A percentile compares a stretch with the other conserved stretches of the same genome.
These are phyloP conservation scores for Agarophyton chilense DNA, from an alignment of 23 red algal species.

Conservation along the genomic window DNA sequence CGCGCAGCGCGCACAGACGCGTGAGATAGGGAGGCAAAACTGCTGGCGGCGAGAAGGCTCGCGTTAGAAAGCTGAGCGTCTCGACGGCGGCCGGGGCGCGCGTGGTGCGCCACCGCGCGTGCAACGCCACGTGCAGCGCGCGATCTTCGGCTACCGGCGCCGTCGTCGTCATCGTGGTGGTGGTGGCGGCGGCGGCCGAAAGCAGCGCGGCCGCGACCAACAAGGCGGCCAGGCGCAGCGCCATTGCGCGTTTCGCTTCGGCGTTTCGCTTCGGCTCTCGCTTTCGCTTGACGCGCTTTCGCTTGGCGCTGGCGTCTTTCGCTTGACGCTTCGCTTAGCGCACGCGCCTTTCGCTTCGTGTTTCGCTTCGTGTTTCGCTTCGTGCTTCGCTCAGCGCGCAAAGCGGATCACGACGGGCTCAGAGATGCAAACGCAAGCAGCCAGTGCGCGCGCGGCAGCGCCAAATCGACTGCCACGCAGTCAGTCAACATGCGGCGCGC, in stretches of 20 bases:
- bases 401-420: background rate
- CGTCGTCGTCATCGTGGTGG: background rate
- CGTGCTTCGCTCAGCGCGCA: no score
- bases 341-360: no score
- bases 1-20: background rate
- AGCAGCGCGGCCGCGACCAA: background rate
- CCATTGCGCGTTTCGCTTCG: background rate
- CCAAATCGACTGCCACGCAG: background rate
- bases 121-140: conserved; percentile 5
- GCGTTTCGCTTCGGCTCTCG: no score
- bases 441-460: background rate
- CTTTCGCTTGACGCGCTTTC: no score
- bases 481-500: conserved; percentile 6
- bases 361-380: no score
- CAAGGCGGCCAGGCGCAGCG: background rate
- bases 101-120: background rate
- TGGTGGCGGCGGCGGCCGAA: background rate
- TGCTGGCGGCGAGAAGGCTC: background rate
- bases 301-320: no score
- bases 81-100: background rate
- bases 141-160: background rate
- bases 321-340: no score
- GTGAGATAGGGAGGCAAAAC: background rate
- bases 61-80: background rate
- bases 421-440: background rate